Evolutionary conservation across 2,329 filamentous ascomycete genomes (phyloP), one percentile per base, ranked within the genome.

Genomic region (Aspergillus arachidicola): DNA sequence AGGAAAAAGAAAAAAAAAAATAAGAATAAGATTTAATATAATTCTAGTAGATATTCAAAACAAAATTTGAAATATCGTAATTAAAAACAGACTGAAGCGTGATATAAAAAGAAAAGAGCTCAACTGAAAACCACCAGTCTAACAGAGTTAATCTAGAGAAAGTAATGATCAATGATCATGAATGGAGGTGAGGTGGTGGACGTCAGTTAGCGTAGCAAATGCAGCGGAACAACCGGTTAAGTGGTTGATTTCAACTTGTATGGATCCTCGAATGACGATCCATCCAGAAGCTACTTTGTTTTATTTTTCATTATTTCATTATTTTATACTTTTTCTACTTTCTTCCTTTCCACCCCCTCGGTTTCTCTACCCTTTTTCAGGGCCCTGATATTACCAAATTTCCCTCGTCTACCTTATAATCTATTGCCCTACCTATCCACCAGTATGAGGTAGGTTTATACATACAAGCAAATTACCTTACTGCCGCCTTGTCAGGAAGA

Each of bases 201-300:
- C 28, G 51, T 54, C 51, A 54, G 51, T 54, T 54, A 54, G 51
- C 32, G 56, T 30, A 58, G 54, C 48, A 63, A 48, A 48, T 63
- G 61, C 61, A 63, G 62, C 58, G 62, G 62, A 61, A 58, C 34
- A 57, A 59, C 57, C 61, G 61, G 61, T 63, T 63, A 34, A 51
- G 30, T 50, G 43, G 41, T 48, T 12, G 50, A 48, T 43, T 41
- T 48, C 38, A 46, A 53, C 50, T 43, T 38, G 36, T 51, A 59
- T 59, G 34, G 53, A 36, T 54, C 51, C 30, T 30, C 14, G 41
- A 23, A 51, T 50, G 57, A 51, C 45, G 57, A 58, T 58, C 57
- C 43, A 50, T 51, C 23, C 51, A 38, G 19, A 36, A 50, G 19
- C 28, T 26, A 32, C 19, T 50, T 53, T 48, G 43, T 16, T 26